Evolutionary conservation across 2,329 filamentous ascomycete species (phyloP).

Genomic region (Zasmidium cellare): DNA sequence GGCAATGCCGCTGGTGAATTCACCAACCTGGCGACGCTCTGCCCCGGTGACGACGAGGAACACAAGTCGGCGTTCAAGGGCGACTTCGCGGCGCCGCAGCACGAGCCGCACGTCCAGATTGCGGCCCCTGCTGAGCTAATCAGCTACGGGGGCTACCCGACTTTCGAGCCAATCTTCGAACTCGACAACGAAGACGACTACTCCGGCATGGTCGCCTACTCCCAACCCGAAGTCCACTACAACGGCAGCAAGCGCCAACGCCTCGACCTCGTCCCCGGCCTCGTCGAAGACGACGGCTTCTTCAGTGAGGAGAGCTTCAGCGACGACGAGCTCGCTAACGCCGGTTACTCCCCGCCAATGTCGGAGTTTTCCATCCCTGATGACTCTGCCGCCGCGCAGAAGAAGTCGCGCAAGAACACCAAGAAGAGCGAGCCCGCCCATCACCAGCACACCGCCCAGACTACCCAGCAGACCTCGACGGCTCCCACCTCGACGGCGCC

Average conservation of each 20-base stretch:
- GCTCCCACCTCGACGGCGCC: slow-evolving; percentile 46
- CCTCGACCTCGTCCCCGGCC: slow-evolving; percentile 65
- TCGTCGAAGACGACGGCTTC: slow-evolving; percentile 70
- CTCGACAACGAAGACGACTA: slow-evolving; percentile 88
- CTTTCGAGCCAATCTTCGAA: slow-evolving; percentile 84
- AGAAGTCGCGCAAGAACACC: slow-evolving; percentile 31
- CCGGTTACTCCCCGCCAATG: slow-evolving; percentile 62
- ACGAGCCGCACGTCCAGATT: slow-evolving; percentile 39
- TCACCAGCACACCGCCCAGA: slow-evolving; percentile 47
- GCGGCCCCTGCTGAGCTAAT: slow-evolving; percentile 46
- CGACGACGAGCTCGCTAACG: slow-evolving; percentile 66
- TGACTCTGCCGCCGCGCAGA: slow-evolving; percentile 28
- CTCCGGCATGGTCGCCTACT: slow-evolving; percentile 70
- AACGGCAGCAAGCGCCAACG: slow-evolving; percentile 69
- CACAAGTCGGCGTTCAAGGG: slow-evolving; percentile 47
- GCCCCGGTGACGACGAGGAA: slow-evolving; percentile 57
- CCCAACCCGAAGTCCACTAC: slow-evolving; percentile 61
- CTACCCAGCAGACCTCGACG: slow-evolving; percentile 35
- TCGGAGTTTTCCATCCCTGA: slow-evolving; percentile 47
- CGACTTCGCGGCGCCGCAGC: slow-evolving; percentile 28
- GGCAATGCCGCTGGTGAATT: slow-evolving; percentile 61
- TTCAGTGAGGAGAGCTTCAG: slow-evolving; percentile 75
- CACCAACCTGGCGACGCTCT: slow-evolving; percentile 62
- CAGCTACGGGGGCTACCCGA: slow-evolving; percentile 62
- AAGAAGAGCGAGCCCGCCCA: slow-evolving; percentile 44